Evolutionary conservation across 495 filamentous ascomycete species (phyloP).

Genomic region (Talaromyces borbonicus): DNA sequence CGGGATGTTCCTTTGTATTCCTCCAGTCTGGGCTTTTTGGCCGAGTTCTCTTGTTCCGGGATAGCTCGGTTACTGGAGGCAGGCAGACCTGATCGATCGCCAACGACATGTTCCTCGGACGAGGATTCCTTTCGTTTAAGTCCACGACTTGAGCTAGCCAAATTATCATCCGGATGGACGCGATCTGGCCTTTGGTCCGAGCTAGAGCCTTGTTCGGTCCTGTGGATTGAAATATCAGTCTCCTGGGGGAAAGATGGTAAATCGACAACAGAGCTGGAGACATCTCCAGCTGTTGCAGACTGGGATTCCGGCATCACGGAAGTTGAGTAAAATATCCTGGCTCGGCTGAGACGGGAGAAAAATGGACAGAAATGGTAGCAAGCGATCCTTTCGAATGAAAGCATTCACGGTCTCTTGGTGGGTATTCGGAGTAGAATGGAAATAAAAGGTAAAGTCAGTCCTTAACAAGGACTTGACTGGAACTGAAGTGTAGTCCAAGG

Average conservation of each 20-base stretch:
- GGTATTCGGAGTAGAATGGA: not conserved
- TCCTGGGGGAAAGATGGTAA: no score
- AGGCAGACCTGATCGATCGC: not conserved
- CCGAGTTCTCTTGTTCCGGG: no score
- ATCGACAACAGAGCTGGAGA: no score
- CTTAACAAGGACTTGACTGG: not conserved
- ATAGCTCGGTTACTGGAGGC: no score
- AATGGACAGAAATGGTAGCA: not conserved
- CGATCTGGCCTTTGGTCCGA: not conserved
- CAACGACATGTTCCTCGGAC: not conserved
- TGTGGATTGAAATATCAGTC: no score
- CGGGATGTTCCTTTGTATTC: slow-evolving; percentile 1
- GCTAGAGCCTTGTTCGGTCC: no score
- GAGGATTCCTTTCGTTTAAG: slow-evolving; percentile 5
- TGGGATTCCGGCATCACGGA: no score
- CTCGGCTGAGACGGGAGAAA: not conserved
- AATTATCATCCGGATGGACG: not conserved
- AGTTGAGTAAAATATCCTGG: no score
- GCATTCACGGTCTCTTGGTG: not conserved
- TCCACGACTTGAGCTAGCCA: not conserved
- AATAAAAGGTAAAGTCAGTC: not conserved
- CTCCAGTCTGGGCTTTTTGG: slow-evolving; percentile 2
- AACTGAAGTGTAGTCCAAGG: not conserved
- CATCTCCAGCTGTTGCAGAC: no score
- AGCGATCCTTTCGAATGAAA: not conserved